phyloP scores from a whole-genome alignment of 2,329 filamentous ascomycete genomes.

The Fusarium anthophilum region DNA sequence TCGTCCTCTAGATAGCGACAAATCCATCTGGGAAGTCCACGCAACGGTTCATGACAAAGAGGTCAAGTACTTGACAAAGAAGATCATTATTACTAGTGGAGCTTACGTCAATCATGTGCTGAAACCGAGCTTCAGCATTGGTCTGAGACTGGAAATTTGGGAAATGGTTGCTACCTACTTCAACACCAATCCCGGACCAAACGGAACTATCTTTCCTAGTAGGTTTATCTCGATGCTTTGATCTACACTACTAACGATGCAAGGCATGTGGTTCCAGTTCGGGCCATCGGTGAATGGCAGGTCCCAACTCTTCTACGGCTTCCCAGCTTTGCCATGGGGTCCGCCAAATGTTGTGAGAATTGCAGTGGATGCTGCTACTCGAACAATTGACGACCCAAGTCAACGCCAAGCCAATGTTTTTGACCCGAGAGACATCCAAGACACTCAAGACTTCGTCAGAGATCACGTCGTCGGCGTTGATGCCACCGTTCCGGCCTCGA shows the following conservation, averaged over 20 bases:
- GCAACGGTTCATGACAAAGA: background rate
- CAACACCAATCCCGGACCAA: slow-evolving; percentile 23
- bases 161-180: slow-evolving; percentile 33
- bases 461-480: slow-evolving; percentile 22
- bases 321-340: slow-evolving; percentile 23
- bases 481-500: slow-evolving; percentile 11
- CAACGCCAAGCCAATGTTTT: background rate
- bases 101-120: slow-evolving; percentile 24
- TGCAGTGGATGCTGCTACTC: slow-evolving; percentile 24
- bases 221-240: background rate
- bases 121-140: slow-evolving; percentile 21
- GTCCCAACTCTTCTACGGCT: slow-evolving; percentile 26
- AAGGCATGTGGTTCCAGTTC: slow-evolving; percentile 32
- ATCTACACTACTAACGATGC: fast-evolving
- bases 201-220: slow-evolving; percentile 28
- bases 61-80: slow-evolving; percentile 2
- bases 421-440: slow-evolving; percentile 4
- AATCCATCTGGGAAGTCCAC: slow-evolving; percentile 11
- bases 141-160: slow-evolving; percentile 23
- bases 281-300: background rate
- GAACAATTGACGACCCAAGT: slow-evolving; percentile 8
- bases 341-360: slow-evolving; percentile 24
- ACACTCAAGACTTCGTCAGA: slow-evolving; percentile 19
- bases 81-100: slow-evolving; percentile 15
- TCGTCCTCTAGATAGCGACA: background rate